Evolutionary conservation across 306 rosid genomes (phyloP), one percentile per base, ranked within the genome.

Genomic region (Parietaria judaica): DNA sequence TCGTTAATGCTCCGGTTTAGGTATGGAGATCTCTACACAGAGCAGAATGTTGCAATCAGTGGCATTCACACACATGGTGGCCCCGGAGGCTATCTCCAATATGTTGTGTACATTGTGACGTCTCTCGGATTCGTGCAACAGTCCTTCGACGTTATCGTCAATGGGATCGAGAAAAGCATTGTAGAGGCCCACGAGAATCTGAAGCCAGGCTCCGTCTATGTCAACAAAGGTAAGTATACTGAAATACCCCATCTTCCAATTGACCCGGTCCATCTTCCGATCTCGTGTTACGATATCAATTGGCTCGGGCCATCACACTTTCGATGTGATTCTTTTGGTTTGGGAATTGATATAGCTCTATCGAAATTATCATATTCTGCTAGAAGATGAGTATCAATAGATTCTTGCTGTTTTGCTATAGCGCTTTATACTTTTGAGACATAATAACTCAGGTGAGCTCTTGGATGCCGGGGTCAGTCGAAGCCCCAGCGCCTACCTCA

Each of bases 81-180:
- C 13, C 94, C 94, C 45, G 88, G 94, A 66, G 88, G 94, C 66
- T 85, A 85, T 78, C 88, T 85, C 43, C 94, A 80, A 67, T 80
- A 85, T 74, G 77, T 82, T 69, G 66, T 80, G 8, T 82, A 85
- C 60, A 76, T 85, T 65, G 67, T 85, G 46, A 85, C 94, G 14
- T 85, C 94, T 58, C 76, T 82, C 48, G 94, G 94, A 71, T 85
- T 82, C 78, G 94, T 85, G 61, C 84, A 38, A 37, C 94, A 80
- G 67, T 85, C 94, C 17, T 82, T 85, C 66, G 83, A 85, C 43
- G 75, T 72, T 36, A 49, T 85, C 31, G 88, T 85, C 67, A 86
- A 85, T 69, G 94, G 94, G 11, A 80, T 85, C 52, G 94, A 85
- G 86, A 82, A 82, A 67, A 66, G 86, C 66, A 82, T 85, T 71